These are phyloP conservation scores for Colletotrichum eremochloae DNA, from an alignment of 2,329 filamentous ascomycete genomes.

Conservation along the genomic window DNA sequence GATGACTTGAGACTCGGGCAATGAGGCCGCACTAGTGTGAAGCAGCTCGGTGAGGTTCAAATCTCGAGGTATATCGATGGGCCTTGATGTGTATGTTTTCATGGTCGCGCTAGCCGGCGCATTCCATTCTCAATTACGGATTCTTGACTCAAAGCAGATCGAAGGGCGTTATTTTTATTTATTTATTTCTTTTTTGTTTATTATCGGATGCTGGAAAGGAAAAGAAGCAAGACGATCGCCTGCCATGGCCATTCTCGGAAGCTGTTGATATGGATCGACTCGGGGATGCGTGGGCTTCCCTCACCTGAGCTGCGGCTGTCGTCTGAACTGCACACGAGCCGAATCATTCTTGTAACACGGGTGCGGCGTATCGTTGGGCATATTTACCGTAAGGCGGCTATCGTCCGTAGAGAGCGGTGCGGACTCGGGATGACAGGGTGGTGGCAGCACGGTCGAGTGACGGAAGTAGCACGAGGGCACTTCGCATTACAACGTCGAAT, in stretches of 20 bases:
- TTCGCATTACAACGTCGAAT: slow-evolving; percentile 32
- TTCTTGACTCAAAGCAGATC: background rate
- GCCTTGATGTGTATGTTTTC: slow-evolving; percentile 51
- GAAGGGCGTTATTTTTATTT: background rate
- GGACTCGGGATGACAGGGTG: background rate
- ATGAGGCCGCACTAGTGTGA: slow-evolving; percentile 51
- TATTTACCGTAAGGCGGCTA: background rate
- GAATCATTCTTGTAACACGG: background rate
- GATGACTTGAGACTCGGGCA: slow-evolving; percentile 59
- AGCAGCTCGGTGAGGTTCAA: slow-evolving; percentile 60
- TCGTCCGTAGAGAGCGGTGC: background rate
- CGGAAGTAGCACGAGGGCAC: background rate
- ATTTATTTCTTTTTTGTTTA: background rate
- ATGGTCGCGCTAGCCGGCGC: slow-evolving; percentile 43
- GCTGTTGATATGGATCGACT: background rate
- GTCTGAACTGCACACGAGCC: background rate
- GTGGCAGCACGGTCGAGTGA: background rate
- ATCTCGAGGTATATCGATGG: slow-evolving; percentile 53
- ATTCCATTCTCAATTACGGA: background rate
- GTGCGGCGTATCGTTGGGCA: background rate
- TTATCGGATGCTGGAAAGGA: background rate
- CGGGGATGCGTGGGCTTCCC: too few relatives aligned
- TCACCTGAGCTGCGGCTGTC: background rate
- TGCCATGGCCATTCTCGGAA: background rate
- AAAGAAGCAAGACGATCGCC: background rate